Evolutionary conservation across 2,329 filamentous ascomycete species (phyloP).

Genomic region (Microsporum ferrugineum): DNA sequence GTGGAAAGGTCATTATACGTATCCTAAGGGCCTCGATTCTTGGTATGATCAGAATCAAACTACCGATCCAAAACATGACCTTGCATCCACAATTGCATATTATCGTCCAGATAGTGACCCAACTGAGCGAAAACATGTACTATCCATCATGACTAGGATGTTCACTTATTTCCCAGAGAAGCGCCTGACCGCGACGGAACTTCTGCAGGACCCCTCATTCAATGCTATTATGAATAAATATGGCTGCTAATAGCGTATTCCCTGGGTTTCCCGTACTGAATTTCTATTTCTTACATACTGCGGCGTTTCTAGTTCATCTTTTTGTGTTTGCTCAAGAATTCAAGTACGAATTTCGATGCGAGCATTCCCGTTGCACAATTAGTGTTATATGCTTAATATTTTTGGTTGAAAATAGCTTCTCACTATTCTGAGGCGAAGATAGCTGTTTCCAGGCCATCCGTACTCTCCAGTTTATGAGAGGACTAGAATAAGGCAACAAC

Average conservation of each 20-base stretch:
- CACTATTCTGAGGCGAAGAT: neutral
- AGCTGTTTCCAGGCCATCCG: too few relatives aligned
- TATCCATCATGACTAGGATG: constrained; percentile 17
- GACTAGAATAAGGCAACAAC: too few relatives aligned
- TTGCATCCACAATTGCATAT: neutral
- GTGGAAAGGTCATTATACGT: constrained; percentile 17
- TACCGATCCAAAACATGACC: neutral
- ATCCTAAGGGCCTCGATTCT: constrained; percentile 14
- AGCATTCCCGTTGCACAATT: neutral
- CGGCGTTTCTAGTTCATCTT: neutral
- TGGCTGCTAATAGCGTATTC: constrained; percentile 16
- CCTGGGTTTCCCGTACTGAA: neutral
- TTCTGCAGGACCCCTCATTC: constrained; percentile 22
- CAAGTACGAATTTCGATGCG: neutral
- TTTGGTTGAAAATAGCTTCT: neutral
- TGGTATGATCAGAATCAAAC: constrained; percentile 21
- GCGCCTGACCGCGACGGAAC: constrained; percentile 19
- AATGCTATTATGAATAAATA: constrained; percentile 22
- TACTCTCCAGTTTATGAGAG: too few relatives aligned
- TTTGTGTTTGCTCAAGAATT: neutral
- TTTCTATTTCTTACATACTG: constrained; percentile 1
- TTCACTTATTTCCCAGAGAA: constrained; percentile 20
- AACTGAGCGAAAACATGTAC: constrained; percentile 8
- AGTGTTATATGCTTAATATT: neutral
- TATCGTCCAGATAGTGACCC: neutral